Percentiles rank a stretch among this genome's conserved stretches.
These are phyloP conservation scores for Acanthamoeba healyi DNA, from an alignment of 208 protist genomes.

Conservation along the genomic window DNA sequence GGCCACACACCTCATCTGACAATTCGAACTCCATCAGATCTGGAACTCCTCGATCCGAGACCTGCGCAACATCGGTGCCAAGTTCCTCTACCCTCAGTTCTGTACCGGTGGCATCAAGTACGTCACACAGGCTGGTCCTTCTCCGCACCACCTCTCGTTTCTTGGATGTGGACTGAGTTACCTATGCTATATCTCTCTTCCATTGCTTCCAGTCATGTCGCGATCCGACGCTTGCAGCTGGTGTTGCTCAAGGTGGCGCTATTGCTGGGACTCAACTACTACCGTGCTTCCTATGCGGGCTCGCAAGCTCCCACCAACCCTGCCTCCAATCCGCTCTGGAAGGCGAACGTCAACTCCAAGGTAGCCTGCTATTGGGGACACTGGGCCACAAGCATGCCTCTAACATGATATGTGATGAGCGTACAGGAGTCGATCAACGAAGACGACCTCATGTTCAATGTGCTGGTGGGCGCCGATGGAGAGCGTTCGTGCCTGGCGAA, in stretches of 20 bases:
- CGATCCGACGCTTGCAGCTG: slow-evolving; percentile 60
- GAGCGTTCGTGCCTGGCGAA: slow-evolving; percentile 62
- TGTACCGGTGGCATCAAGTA: slow-evolving; percentile 68
- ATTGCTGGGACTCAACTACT: slow-evolving; percentile 41
- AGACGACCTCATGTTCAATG: slow-evolving; percentile 59
- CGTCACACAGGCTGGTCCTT: not conserved
- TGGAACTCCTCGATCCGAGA: slow-evolving; percentile 27
- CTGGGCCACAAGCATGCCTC: no score
- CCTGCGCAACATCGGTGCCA: slow-evolving; percentile 70
- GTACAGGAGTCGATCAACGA: not conserved
- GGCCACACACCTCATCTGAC: no score
- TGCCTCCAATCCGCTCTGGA: not conserved
- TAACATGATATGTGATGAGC: no score
- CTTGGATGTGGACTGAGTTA: no score
- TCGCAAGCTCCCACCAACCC: not conserved
- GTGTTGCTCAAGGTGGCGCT: slow-evolving; percentile 64
- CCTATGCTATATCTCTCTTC: not conserved
- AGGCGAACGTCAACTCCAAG: slow-evolving; percentile 25
- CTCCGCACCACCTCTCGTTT: not conserved
- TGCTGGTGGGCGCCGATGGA: slow-evolving; percentile 75
- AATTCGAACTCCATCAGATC: no score
- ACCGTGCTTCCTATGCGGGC: slow-evolving; percentile 16
- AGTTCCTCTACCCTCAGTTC: slow-evolving; percentile 68
- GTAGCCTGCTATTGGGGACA: no score
- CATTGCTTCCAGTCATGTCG: slow-evolving; percentile 3